Evolutionary conservation across 495 filamentous ascomycete species (phyloP), one percentile per base, ranked within the genome.

Genomic region (Ramalina intermedia): DNA sequence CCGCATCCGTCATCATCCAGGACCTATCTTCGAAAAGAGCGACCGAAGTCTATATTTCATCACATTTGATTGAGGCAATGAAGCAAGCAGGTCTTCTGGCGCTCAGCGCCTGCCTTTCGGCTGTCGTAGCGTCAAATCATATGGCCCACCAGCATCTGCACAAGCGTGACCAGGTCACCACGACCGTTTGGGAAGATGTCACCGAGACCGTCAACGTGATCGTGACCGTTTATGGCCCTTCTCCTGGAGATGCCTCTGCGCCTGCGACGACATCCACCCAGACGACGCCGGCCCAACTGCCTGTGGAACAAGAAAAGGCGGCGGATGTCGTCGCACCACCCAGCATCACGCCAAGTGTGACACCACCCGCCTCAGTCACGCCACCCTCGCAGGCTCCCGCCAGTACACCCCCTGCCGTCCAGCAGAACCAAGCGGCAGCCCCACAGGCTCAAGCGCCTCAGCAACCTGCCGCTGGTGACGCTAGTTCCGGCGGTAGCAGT

Each of bases 131-230:
- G 14, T 63, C 67, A n/a, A 57, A 59, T 37, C 66, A 64, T 14
- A 29, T 68, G 29, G 54, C 50, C 18, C 51, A 52, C 24, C 23
- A 47, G 33, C 44, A 47, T 36, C 26, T 47, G 4, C 44, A 47
- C 33, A 66, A 66, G 50, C 65, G 65, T 35, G 57, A 63, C 41
- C 18, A 62, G 20, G 63, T 67, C 46, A 61, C 54, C 46, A 57
- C 60, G n/a, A 66, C 63, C 9, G 47, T 64, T 46, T 57, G 54
- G 14, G 51, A 61, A 12, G 58, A 63, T 37, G 63, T 57, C 9
- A 48, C 57, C 38, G 53, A 58, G 17, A 70, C 67, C 21, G 57
- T 67, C n/a, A 45, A 59, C 12, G 51, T 61, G 26, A 61, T 59
- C 16, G 61, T 54, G 13, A 70, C 67, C 29, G 48, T 69, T 48